These are phyloP conservation scores for Diutina pseudorugosa DNA, from an alignment of 1,139 yeast genomes.

Conservation along the genomic window DNA sequence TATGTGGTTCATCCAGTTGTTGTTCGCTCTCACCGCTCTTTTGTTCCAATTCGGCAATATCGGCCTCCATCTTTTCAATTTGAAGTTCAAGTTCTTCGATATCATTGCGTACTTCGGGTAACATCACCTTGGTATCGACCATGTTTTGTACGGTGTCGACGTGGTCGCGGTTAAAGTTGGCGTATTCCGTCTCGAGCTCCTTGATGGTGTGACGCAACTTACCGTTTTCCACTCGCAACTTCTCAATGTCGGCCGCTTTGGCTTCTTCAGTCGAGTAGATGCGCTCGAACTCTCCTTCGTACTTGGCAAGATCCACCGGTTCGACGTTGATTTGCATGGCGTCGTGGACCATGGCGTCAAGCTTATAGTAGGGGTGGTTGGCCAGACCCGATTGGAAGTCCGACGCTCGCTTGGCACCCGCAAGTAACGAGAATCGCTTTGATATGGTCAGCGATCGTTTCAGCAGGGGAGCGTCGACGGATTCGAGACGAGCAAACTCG, in stretches of 20 bases:
- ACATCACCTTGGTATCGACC: conserved; percentile 27
- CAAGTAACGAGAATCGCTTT: neutral
- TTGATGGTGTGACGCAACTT: conserved; percentile 64
- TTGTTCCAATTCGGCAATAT: conserved; percentile 39
- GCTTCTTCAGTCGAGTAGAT: conserved; percentile 58
- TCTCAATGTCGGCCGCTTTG: conserved; percentile 59
- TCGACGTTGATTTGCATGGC: conserved; percentile 61
- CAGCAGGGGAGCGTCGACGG: conserved; percentile 2
- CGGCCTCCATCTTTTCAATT: conserved; percentile 43
- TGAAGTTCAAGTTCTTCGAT: conserved; percentile 57
- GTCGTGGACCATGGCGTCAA: conserved; percentile 67
- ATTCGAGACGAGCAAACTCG: conserved; percentile 14
- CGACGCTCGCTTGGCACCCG: neutral
- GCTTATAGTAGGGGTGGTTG: conserved; percentile 31
- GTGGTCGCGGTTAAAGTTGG: conserved; percentile 69
- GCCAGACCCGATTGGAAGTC: conserved; percentile 8
- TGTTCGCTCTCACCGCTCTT: too few relatives aligned
- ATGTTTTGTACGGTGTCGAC: conserved; percentile 28
- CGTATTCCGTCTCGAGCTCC: conserved; percentile 58
- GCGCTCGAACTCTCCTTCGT: conserved; percentile 62
- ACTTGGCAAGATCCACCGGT: conserved; percentile 60
- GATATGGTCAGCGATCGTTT: conserved; percentile 2
- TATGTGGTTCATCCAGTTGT: neutral
- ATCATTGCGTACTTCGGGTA: conserved; percentile 56
- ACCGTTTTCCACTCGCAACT: conserved; percentile 53